Conservation (phyloP, 2,329 filamentous ascomycete species). For the Monosporascus sp. region DNA sequence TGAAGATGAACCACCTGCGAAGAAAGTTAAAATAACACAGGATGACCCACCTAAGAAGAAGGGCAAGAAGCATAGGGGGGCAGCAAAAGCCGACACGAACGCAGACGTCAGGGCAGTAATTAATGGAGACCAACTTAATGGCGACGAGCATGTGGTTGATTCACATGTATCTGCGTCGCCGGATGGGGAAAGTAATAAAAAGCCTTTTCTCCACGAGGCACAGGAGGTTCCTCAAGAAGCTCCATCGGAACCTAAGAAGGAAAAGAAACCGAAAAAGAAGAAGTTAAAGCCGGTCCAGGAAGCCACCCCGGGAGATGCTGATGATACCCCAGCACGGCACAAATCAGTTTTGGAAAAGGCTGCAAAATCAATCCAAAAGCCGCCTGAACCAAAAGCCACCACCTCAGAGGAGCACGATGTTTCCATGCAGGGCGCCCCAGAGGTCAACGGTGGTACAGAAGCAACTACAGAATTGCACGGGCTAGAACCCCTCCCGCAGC, state of each 20-base stretch:
- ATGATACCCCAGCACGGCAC: slow-evolving; percentile 31
- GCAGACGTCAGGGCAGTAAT: not conserved
- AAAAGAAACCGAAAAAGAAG: slow-evolving; percentile 20
- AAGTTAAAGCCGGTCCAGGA: slow-evolving; percentile 12
- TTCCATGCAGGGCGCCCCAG: slow-evolving; percentile 26
- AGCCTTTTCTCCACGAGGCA: not conserved
- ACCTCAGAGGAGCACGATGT: slow-evolving; percentile 21
- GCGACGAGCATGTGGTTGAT: slow-evolving; percentile 6
- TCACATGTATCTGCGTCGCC: slow-evolving; percentile 10
- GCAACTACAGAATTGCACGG: slow-evolving; percentile 52
- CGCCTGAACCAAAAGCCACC: slow-evolving; percentile 33
- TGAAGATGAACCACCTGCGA: slow-evolving; percentile 25
- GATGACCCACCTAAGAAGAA: slow-evolving; percentile 25
- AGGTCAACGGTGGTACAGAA: slow-evolving; percentile 1
- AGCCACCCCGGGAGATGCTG: slow-evolving; percentile 5
- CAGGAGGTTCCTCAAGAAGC: slow-evolving; percentile 5
- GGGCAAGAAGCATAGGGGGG: slow-evolving; percentile 24
- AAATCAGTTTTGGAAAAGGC: slow-evolving; percentile 51
- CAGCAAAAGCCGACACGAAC: not conserved
- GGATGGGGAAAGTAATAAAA: not conserved
- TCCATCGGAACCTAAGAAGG: slow-evolving; percentile 12
- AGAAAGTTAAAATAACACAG: slow-evolving; percentile 30
- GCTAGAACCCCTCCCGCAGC: slow-evolving; percentile 78
- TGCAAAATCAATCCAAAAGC: slow-evolving; percentile 48
- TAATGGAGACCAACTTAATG: not conserved